Conservation (phyloP, 1,139 yeast species). For the Pichia terricola region DNA sequence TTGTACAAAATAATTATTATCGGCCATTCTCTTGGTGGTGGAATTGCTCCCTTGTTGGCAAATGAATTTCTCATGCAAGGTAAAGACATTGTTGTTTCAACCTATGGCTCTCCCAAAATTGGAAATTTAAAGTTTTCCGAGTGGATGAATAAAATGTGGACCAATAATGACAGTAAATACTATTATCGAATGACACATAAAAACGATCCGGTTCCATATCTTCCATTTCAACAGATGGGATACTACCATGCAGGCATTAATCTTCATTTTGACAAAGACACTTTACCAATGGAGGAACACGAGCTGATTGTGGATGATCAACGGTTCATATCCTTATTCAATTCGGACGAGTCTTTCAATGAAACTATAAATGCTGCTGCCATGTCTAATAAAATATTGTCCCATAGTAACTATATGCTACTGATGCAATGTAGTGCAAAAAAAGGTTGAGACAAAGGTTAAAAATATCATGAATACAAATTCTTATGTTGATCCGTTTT, state of each 20-base stretch:
- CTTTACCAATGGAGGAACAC: neutral
- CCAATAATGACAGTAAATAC: constrained; percentile 20
- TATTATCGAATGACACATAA: constrained; percentile 45
- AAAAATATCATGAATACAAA: too few species aligned
- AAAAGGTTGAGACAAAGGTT: too few species aligned
- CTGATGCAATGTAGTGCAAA: too few species aligned
- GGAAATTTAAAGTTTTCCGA: constrained; percentile 43
- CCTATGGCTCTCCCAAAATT: constrained; percentile 54
- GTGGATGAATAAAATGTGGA: constrained; percentile 44
- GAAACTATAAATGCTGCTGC: too few species aligned
- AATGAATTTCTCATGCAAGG: constrained; percentile 48
- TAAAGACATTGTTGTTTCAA: constrained; percentile 40
- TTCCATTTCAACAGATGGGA: constrained; percentile 34
- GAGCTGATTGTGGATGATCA: too few species aligned
- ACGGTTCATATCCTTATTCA: too few species aligned
- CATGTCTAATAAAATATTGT: too few species aligned
- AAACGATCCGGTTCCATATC: constrained; percentile 46
- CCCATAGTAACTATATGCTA: too few species aligned
- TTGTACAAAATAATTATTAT: constrained; percentile 42
- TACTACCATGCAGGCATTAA: constrained; percentile 13
- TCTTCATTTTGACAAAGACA: neutral
- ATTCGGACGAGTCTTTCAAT: too few species aligned
- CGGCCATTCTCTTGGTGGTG: constrained; percentile 74
- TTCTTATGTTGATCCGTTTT: too few species aligned
- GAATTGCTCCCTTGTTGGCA: constrained; percentile 52